Base-by-base conservation (phyloP, 352 stramenopile species). In the Thraustotheca clavata region DNA sequence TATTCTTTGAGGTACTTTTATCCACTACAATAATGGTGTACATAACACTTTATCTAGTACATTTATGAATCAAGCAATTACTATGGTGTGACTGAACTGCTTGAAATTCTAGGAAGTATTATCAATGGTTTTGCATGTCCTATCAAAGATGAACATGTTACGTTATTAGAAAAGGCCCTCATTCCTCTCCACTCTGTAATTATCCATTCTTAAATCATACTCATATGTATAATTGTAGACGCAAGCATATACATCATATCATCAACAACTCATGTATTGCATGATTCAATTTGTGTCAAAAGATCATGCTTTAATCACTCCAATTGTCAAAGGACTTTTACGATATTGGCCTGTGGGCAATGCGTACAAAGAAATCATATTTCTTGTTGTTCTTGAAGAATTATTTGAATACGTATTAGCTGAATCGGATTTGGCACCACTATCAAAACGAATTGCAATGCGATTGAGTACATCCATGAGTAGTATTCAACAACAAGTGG, bases 1-100 rank as follows among this genome's bases (percentile, higher is more conserved):
- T 83, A 60, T 93, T 95, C 66, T 94, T 91, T 76, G 83, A 90
- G 43, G 43, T 50, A 43, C 16, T 16, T 20, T 20, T 20, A 20
- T 29, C 43, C 22, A 50, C n/a, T n/a, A n/a, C n/a, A n/a, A n/a
- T n/a, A n/a, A n/a, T n/a, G n/a, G n/a, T n/a, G n/a, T n/a, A n/a
- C 43, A 43, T 43, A 20, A 16, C 16, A 43, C 16, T 43, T 18
- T 43, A 20, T 22, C 6, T 50, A 50, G 80, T 95, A 92, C 88
- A 91, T 93, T 87, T 95, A 95, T 89, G 86, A 95, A 79, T 90
- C 74, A 31, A 85, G 73, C 72, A 91, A 90, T 60, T 82, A 95
- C 71, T 90, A 92, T 67, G 86, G 86, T 63, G 82, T 95, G 59
- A 84, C 84, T 29, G 86, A 95, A 71, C 70, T 95, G 49, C 70